Percentiles rank a stretch among this genome's conserved stretches.
phyloP scores from a whole-genome alignment of 2,329 filamentous ascomycete genomes.

The Aspergillus floridensis region DNA sequence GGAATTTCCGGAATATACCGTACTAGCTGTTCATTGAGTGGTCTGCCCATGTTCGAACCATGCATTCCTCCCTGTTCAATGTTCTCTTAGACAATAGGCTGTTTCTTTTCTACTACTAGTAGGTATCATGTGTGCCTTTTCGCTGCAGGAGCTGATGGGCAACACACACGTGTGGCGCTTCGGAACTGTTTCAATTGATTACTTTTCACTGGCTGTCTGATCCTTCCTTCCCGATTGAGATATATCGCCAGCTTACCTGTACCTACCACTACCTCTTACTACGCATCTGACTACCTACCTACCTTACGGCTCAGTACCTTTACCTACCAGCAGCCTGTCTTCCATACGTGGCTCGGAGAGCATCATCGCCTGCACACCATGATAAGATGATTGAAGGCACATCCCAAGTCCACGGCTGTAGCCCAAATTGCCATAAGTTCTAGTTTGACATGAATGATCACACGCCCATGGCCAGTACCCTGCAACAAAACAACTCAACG shows the following conservation, averaged over 20 bases:
- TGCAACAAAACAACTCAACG: background rate
- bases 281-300: no score
- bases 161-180: background rate
- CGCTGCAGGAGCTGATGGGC: background rate
- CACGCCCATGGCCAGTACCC: background rate
- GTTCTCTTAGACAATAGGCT: background rate
- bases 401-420: background rate
- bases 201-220: background rate
- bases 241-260: background rate
- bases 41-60: background rate
- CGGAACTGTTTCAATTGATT: background rate
- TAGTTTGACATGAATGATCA: background rate
- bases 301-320: background rate
- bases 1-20: constrained; percentile 7
- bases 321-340: background rate
- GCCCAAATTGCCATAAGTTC: background rate
- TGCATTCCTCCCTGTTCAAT: background rate
- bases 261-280: background rate
- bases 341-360: background rate
- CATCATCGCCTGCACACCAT: background rate
- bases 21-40: constrained; percentile 5
- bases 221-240: background rate
- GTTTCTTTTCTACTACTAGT: background rate
- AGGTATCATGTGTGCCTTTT: background rate
- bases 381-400: background rate